Evolutionary conservation across 495 filamentous ascomycete genomes (phyloP), one percentile per base, ranked within the genome.

Genomic region (Oidiodendron maius): DNA sequence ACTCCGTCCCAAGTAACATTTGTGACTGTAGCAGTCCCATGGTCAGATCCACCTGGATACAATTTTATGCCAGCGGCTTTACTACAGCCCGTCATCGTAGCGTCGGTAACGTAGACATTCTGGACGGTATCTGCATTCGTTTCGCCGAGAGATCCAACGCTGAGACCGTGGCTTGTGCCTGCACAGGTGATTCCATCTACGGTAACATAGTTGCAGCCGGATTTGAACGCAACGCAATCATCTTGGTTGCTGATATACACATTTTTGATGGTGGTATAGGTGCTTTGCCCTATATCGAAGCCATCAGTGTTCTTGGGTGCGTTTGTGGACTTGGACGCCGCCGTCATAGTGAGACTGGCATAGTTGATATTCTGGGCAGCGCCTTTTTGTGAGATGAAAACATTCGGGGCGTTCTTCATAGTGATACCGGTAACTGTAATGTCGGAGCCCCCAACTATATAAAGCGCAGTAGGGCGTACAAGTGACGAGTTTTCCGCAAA

Each of bases 121-220:
- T 68, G 50, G 4, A 73, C 68, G 1, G 50, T 56, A 34, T 71
- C 68, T 23, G 48, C 49, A 11, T 53, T 51, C 3, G 44, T 44
- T 18, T 66, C 62, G 0, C 82, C 82, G 16, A 86, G 73, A 18
- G 74, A 80, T 15, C 82, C 82, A 49, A 86, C 83, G 44, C 74
- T 79, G 17, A 84, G 62, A n/a, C 81, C 80, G 61, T 84, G 80
- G n/a, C 78, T 77, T n/a, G n/a, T n/a, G 6, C 79, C 79, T 32
- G 65, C 68, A 64, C 75, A 64, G 40, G 57, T 61, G 15, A 69
- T 72, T 6, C 68, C 65, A 5, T 65, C 69, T 60, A 81, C 76
- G 3, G 66, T 59, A 51, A 81, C 78, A 56, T 76, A 82, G 40
- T 69, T 61, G 77, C 61, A 67, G 25, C 80, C 80, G 1, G 71